Base-by-base conservation (phyloP, 2,329 filamentous ascomycete genomes). In the Clonostachys chloroleuca region DNA sequence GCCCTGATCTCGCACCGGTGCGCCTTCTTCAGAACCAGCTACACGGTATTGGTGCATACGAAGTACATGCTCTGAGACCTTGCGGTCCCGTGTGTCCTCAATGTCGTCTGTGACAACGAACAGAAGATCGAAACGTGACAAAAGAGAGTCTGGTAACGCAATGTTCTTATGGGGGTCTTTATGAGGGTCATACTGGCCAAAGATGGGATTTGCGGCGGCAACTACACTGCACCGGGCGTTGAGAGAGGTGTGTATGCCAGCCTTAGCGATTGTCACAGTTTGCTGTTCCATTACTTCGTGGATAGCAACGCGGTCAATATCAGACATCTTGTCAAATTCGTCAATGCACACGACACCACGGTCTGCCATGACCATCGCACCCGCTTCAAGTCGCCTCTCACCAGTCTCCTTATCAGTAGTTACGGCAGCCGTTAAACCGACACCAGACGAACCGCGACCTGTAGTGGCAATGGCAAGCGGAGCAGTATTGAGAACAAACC, bases 261-360 rank as follows among this genome's bases (percentile, higher is more conserved):
- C 94, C 72, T 99, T 99, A 45, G 94, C 94, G 60, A 99, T 99
- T 13, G 94, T 99, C 51, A 99, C 94, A 0, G 94, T 99, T 70
- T 99, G 94, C 72, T 99, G 94, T 70, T 99, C 94, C 94, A 99
- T 99, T 55, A 99, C 94, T 88, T 99, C 94, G 80, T 99, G 94
- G 57, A 99, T 99, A 42, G 94, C 94, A 5, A 99, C 94, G 63
- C 94, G 84, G 68, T 99, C 94, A 49, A 97, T 86, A 63, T 99
- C 94, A 48, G 91, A 96, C 94, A 99, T 99, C 69, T 99, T 99
- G 74, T 99, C 94, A 57, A 99, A 99, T 62, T 99, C 94, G 64
- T 99, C 94, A 55, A 99, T 99, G 73, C 94, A 99, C 34, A 99
- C 94, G 12, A 99, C 92, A 56, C 94, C 94, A 52, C 94, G 87